Conservation (phyloP, 2,329 filamentous ascomycete genomes). For the Penicillium sp. region DNA sequence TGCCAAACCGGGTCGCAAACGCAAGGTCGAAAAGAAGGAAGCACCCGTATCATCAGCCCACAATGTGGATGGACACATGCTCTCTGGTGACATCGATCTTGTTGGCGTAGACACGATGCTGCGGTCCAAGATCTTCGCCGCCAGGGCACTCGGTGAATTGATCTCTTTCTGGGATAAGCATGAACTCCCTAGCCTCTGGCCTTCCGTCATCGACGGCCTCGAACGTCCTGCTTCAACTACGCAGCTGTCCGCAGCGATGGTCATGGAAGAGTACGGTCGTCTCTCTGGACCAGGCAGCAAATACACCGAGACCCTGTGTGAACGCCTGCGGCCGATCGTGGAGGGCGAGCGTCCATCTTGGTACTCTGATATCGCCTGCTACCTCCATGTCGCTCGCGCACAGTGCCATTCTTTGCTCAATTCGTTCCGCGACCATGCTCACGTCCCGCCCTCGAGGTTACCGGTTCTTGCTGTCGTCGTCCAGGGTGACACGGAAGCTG, state of each 20-base stretch:
- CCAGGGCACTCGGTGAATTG: constrained; percentile 81
- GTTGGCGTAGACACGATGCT: constrained; percentile 88
- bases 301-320: constrained; percentile 48
- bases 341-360: constrained; percentile 79
- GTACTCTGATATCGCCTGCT: constrained; percentile 89
- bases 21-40: constrained; percentile 83
- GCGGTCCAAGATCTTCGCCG: constrained; percentile 84
- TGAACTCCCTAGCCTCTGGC: constrained; percentile 55
- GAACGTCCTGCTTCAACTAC: constrained; percentile 79
- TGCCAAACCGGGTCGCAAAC: constrained; percentile 67
- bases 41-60: constrained; percentile 70
- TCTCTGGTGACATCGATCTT: constrained; percentile 93
- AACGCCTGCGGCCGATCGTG: constrained; percentile 72
- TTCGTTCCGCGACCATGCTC: constrained; percentile 88
- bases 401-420: constrained; percentile 90
- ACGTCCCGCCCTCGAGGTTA: constrained; percentile 74
- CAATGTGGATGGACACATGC: constrained; percentile 97
- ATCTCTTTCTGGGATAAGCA: constrained; percentile 75
- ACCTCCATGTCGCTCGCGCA: constrained; percentile 83
- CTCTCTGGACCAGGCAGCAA: constrained; percentile 40
- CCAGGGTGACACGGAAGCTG: constrained; percentile 89
- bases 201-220: constrained; percentile 72
- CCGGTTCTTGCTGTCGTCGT: constrained; percentile 87
- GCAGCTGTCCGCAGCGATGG: constrained; percentile 79
- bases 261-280: constrained; percentile 87